Base-by-base conservation (phyloP, 2,329 filamentous ascomycete genomes). In the Talaromyces verruculosus region DNA sequence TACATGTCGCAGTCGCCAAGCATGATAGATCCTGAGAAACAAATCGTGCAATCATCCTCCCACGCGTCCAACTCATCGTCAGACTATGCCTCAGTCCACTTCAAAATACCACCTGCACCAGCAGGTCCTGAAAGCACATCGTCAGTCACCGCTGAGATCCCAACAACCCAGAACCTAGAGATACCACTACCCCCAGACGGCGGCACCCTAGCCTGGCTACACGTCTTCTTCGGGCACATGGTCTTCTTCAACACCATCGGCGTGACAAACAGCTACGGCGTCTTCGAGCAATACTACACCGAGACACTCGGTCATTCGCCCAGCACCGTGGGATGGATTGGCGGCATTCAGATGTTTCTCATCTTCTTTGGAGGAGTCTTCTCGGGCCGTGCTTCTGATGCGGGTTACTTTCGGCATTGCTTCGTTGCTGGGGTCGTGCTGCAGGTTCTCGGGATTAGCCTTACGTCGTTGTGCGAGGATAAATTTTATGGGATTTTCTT, bases 401-500 rank as follows among this genome's bases (percentile, higher is more conserved):
- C 78, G n/a, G 80, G 81, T 3, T 78, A 79, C 64, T 78, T 81
- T 65, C 72, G 74, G 5, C 58, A 68, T 2, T 70, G 76, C 2
- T 70, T 75, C 5, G 17, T 72, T 2, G 13, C 64, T 10, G 76
- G 76, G 1, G 67, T 77, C 43, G 63, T 78, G 5, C 60, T 82
- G 10, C 69, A 74, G 7, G 68, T 83, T 0, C 43, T 82, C 0
- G 83, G 83, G 6, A 77, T 81, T 41, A 80, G 84, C 68, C 77
- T 78, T 69, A 81, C 82, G 6, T 82, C 80, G 47, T 72, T 82
- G 0, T 71, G 76, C 7, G 79, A 71, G 0, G 2, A 43, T 17
- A 68, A 71, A 19, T 84, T 84, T 69, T 84, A 80, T 77, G 81
- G 84, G 69, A 74, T 85, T 0, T 77, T 85, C 33, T 76, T 86